These are phyloP conservation scores for Vanrija sp. DNA, from an alignment of 1,284 basidiomycete genomes.

Conservation along the genomic window DNA sequence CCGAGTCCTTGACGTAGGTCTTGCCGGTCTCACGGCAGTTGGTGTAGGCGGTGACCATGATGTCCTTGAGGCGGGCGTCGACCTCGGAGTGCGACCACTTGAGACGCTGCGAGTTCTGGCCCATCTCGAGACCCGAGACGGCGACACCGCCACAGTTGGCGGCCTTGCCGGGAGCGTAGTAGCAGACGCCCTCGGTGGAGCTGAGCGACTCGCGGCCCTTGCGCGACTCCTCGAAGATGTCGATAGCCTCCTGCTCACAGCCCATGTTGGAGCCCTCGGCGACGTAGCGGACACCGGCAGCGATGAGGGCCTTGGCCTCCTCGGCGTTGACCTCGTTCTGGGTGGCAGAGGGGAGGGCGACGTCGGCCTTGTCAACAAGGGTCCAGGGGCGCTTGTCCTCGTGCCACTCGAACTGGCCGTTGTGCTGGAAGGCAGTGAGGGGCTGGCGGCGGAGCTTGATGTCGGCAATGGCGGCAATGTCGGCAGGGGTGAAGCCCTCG, in stretches of 20 bases:
- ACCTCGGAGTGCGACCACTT: slow-evolving; percentile 60
- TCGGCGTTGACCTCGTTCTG: slow-evolving; percentile 69
- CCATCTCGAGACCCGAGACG: slow-evolving; percentile 65
- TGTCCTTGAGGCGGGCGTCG: slow-evolving; percentile 66
- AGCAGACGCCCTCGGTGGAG: slow-evolving; percentile 48
- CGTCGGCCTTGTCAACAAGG: slow-evolving; percentile 63
- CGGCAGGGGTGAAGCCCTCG: slow-evolving; percentile 60
- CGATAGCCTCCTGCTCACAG: slow-evolving; percentile 68
- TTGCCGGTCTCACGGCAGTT: slow-evolving; percentile 61
- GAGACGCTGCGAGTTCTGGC: slow-evolving; percentile 68
- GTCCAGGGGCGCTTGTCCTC: slow-evolving; percentile 71
- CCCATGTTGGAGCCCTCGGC: slow-evolving; percentile 77
- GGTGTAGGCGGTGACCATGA: slow-evolving; percentile 68
- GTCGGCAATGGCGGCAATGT: slow-evolving; percentile 58
- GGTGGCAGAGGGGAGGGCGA: slow-evolving; percentile 71
- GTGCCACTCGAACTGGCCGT: slow-evolving; percentile 61
- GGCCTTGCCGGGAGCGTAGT: slow-evolving; percentile 70
- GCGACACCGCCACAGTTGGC: slow-evolving; percentile 69
- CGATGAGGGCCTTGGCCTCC: slow-evolving; percentile 67
- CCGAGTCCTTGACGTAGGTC: slow-evolving; percentile 60
- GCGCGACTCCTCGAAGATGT: slow-evolving; percentile 66
- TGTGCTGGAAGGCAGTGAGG: slow-evolving; percentile 56
- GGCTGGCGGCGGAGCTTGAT: slow-evolving; percentile 64
- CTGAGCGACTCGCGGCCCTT: slow-evolving; percentile 50
- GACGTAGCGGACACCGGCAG: slow-evolving; percentile 67